Evolutionary conservation across 2,329 filamentous ascomycete species (phyloP).

Genomic region (Cryphonectria parasitica): DNA sequence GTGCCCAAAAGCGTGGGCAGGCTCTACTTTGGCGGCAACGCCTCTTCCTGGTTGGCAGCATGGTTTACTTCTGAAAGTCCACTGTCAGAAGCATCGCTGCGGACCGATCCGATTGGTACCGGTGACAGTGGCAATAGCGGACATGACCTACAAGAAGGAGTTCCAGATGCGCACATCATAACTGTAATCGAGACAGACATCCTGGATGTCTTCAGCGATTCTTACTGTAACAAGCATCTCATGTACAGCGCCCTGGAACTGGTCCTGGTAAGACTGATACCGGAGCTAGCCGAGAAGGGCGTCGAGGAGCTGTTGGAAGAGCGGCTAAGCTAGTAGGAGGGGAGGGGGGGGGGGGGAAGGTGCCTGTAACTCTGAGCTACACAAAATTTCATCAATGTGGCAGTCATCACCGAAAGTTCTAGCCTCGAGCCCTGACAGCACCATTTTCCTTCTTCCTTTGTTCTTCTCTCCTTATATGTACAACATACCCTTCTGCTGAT

Average conservation of each 20-base stretch:
- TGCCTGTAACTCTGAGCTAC: not conserved
- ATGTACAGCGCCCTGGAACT: constrained; percentile 83
- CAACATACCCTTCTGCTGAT: not conserved
- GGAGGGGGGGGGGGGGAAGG: not conserved
- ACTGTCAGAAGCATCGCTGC: constrained; percentile 17
- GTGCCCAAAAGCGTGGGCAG: constrained; percentile 52
- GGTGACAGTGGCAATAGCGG: constrained; percentile 32
- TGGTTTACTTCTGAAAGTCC: constrained; percentile 9
- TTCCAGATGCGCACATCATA: constrained; percentile 52
- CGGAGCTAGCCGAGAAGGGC: constrained; percentile 76
- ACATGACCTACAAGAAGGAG: constrained; percentile 40
- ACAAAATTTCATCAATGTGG: not conserved
- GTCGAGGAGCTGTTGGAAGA: constrained; percentile 75
- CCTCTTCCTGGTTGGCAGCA: constrained; percentile 31
- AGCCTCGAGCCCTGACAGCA: not conserved
- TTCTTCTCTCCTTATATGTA: not conserved
- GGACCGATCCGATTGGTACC: constrained; percentile 31
- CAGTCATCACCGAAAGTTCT: not conserved
- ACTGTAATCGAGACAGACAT: constrained; percentile 65
- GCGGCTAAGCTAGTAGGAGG: constrained; percentile 52
- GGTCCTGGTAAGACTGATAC: constrained; percentile 78
- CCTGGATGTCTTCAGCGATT: constrained; percentile 76
- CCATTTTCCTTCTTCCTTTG: not conserved
- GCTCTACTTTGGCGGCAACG: constrained; percentile 54
- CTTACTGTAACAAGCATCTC: constrained; percentile 91